phyloP scores from a whole-genome alignment of 345 rosid species.

The Jatropha curcas region DNA sequence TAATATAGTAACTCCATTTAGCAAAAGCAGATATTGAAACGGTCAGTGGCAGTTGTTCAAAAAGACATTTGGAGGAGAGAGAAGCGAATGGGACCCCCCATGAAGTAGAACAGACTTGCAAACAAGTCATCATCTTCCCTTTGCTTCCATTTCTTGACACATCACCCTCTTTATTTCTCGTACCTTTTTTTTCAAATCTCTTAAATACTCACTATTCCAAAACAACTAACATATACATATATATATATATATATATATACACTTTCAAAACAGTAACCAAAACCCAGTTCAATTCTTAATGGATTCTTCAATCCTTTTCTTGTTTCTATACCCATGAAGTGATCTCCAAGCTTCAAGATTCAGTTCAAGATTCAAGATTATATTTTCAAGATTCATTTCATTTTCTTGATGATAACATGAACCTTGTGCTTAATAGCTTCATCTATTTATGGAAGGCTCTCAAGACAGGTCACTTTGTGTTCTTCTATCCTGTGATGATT shows the following conservation, averaged over 20 bases:
- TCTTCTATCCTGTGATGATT: too few species aligned
- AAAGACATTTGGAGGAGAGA: slow-evolving; percentile 38
- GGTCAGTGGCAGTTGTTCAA: slow-evolving; percentile 33
- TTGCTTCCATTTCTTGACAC: slow-evolving; percentile 22
- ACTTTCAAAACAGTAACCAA: neutral
- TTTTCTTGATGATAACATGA: neutral
- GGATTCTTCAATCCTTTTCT: neutral
- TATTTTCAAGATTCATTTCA: too few species aligned
- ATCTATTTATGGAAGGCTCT: too few species aligned
- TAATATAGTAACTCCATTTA: neutral
- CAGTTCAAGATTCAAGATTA: neutral
- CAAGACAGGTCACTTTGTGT: too few species aligned
- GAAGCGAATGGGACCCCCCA: slow-evolving; percentile 13
- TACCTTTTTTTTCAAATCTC: neutral
- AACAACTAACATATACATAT: too few species aligned
- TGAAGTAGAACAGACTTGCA: neutral
- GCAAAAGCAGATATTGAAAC: slow-evolving; percentile 26
- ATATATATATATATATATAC: too few species aligned
- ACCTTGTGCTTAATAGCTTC: neutral
- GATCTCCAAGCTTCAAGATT: neutral
- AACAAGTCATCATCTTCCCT: slow-evolving; percentile 10
- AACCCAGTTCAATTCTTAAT: neutral
- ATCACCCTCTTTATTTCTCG: neutral
- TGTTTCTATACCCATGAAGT: neutral
- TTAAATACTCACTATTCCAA: too few species aligned